phyloP scores from a whole-genome alignment of 768 basidiomycete genomes.

The Psilocybe cubensis region DNA sequence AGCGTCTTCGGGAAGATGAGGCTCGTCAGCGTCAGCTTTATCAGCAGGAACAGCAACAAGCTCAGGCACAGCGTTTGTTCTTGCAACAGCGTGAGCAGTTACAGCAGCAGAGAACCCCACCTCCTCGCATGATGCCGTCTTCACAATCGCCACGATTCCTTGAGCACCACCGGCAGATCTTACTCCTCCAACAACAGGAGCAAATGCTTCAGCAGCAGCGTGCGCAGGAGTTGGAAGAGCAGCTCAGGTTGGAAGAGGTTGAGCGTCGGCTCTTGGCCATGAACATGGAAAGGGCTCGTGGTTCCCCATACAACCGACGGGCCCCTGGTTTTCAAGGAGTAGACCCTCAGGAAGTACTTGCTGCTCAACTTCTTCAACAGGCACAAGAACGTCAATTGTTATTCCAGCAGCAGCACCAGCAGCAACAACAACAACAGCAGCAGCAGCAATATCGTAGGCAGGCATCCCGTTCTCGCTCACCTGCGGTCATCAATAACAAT shows the following conservation, averaged over 20 bases:
- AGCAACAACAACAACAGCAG: slow-evolving; percentile 52
- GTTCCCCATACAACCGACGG: slow-evolving; percentile 23
- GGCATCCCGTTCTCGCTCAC: slow-evolving; percentile 48
- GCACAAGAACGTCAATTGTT: slow-evolving; percentile 12
- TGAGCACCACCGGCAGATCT: slow-evolving; percentile 72
- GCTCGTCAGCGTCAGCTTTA: slow-evolving; percentile 45
- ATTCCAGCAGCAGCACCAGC: slow-evolving; percentile 25
- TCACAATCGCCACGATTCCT: slow-evolving; percentile 82
- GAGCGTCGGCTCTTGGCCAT: slow-evolving; percentile 64
- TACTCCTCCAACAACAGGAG: slow-evolving; percentile 71
- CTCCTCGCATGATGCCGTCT: slow-evolving; percentile 73
- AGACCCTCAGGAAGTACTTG: slow-evolving; percentile 51
- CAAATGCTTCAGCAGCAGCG: slow-evolving; percentile 48
- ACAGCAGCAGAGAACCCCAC: slow-evolving; percentile 61
- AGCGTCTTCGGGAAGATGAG: slow-evolving; percentile 45
- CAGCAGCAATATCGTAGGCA: slow-evolving; percentile 48
- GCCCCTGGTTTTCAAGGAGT: slow-evolving; percentile 32
- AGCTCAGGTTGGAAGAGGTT: slow-evolving; percentile 64
- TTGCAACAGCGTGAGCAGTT: slow-evolving; percentile 55
- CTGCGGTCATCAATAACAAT: slow-evolving; percentile 34
- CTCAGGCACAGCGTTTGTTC: slow-evolving; percentile 46
- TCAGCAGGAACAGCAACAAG: slow-evolving; percentile 54
- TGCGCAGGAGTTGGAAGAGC: slow-evolving; percentile 65
- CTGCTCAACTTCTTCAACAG: slow-evolving; percentile 34
- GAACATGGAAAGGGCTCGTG: slow-evolving; percentile 27